These are phyloP conservation scores for Bremia lactucae DNA, from an alignment of 352 stramenopile genomes.

Conservation along the genomic window DNA sequence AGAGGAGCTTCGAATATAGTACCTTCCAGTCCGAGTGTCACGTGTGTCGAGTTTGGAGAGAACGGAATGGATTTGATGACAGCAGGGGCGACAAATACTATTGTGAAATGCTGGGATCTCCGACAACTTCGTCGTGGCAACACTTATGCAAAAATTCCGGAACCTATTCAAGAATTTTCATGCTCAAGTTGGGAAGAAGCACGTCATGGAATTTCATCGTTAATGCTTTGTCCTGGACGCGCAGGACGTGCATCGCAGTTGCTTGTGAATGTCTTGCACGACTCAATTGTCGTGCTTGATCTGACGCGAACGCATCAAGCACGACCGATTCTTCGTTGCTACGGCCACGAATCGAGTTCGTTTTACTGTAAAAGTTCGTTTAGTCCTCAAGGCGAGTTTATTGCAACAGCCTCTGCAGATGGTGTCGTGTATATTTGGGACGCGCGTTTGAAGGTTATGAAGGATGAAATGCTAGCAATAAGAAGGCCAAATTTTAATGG, in stretches of 20 bases:
- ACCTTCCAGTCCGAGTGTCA: conserved; percentile 43
- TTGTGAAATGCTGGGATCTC: conserved; percentile 67
- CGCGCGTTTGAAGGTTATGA: conserved; percentile 10
- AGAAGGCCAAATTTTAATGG: not conserved
- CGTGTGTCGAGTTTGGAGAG: conserved; percentile 51
- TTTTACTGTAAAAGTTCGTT: conserved; percentile 60
- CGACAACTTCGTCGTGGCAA: conserved; percentile 20
- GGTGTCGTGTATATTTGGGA: conserved; percentile 55
- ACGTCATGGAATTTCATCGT: conserved; percentile 47
- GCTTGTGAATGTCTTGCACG: conserved; percentile 54
- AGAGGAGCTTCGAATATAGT: conserved; percentile 13
- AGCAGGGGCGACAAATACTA: conserved; percentile 42
- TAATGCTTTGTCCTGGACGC: conserved; percentile 25
- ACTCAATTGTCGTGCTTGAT: conserved; percentile 50
- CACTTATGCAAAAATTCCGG: conserved; percentile 11
- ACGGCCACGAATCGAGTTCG: conserved; percentile 41
- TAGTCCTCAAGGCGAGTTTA: conserved; percentile 50
- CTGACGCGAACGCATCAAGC: conserved; percentile 1
- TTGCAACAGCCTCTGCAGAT: conserved; percentile 42
- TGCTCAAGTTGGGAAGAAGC: conserved; percentile 25
- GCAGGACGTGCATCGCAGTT: conserved; percentile 21
- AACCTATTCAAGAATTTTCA: conserved; percentile 27
- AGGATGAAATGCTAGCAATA: not conserved
- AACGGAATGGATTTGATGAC: conserved; percentile 37
- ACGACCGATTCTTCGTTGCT: conserved; percentile 24